These are phyloP conservation scores for Nepenthes alata DNA, from an alignment of 179 eudicot species.

Conservation along the genomic window DNA sequence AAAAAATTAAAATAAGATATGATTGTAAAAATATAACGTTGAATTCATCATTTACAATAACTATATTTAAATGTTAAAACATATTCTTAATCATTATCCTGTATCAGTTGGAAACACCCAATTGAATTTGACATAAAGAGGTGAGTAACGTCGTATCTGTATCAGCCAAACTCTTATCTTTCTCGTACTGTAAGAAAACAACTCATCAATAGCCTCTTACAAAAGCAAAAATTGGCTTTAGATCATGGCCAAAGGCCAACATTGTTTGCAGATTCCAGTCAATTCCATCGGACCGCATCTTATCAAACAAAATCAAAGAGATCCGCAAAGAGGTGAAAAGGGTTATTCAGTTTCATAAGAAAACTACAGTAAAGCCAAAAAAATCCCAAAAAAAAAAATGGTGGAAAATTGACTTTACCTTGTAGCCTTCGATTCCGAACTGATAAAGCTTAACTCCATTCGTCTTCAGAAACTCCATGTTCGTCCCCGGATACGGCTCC, in stretches of 20 bases:
- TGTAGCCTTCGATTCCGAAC: slow-evolving; percentile 72
- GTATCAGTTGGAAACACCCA: too few relatives aligned
- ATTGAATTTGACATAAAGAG: too few relatives aligned
- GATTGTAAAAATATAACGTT: too few relatives aligned
- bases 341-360: neutral
- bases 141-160: too few relatives aligned
- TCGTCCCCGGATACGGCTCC: slow-evolving; percentile 72
- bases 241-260: neutral
- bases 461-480: slow-evolving; percentile 45
- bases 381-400: neutral
- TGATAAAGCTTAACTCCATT: slow-evolving; percentile 68
- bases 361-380: neutral
- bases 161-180: too few relatives aligned
- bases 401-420: slow-evolving; percentile 25
- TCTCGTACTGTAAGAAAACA: too few relatives aligned
- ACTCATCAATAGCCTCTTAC: too few relatives aligned
- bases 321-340: neutral
- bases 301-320: neutral
- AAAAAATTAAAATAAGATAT: too few relatives aligned
- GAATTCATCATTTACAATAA: too few relatives aligned
- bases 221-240: too few relatives aligned
- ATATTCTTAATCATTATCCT: too few relatives aligned
- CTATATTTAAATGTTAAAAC: too few relatives aligned
- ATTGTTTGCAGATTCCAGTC: neutral
- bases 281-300: neutral